Conservation (phyloP, 441 rosid species). For the Dalechampia spathulata region DNA sequence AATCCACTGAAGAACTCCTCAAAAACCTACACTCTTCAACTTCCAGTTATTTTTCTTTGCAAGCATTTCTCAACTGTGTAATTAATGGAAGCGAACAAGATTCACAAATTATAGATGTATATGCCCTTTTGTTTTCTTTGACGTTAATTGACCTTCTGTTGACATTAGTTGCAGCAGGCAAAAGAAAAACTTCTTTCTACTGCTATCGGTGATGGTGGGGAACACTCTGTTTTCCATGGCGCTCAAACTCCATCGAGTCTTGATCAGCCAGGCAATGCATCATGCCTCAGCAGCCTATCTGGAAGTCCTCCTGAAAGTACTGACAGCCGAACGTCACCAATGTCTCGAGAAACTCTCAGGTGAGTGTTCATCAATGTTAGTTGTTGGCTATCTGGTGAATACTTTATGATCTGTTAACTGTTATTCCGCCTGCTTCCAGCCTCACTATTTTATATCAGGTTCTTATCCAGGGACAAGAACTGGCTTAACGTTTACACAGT, state of each 20-base stretch:
- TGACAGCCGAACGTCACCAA: constrained; percentile 25
- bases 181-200: constrained; percentile 24
- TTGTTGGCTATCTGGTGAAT: constrained; percentile 9
- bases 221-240: constrained; percentile 26
- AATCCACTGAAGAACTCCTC: neutral
- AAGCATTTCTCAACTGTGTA: neutral
- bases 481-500: constrained; percentile 80
- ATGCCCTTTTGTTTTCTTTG: constrained; percentile 5
- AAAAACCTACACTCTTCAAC: neutral
- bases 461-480: constrained; percentile 37
- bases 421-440: neutral
- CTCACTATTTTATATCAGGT: constrained; percentile 16
- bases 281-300: constrained; percentile 20
- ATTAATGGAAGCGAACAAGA: neutral
- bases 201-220: constrained; percentile 25
- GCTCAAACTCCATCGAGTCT: constrained; percentile 39
- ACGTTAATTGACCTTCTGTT: neutral
- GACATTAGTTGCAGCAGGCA: constrained; percentile 19
- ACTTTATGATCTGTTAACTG: neutral
- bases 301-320: constrained; percentile 27
- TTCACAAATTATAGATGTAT: constrained; percentile 5
- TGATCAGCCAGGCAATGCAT: constrained; percentile 16
- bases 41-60: neutral
- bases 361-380: constrained; percentile 15
- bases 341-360: constrained; percentile 31